A percentile compares a stretch with the other conserved stretches of the same genome.
phyloP scores from a whole-genome alignment of 208 protist species.

The Acanthamoeba lenticulata region DNA sequence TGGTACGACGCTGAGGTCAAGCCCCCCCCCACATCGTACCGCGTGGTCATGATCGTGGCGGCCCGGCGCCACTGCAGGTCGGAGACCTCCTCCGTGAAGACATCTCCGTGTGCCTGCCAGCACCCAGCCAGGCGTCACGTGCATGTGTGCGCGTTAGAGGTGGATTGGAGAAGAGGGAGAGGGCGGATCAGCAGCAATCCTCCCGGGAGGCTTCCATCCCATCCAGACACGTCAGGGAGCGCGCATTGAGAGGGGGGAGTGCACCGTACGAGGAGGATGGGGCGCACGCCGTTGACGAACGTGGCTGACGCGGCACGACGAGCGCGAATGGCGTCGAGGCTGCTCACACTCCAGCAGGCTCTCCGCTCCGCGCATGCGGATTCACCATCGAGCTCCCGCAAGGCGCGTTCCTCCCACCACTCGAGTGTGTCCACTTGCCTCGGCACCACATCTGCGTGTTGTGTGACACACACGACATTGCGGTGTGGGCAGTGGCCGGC shows the following conservation, averaged over 20 bases:
- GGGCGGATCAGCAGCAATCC: not conserved
- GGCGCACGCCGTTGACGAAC: not conserved
- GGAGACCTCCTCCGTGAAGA: not conserved
- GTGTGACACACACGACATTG: not conserved
- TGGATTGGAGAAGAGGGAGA: not conserved
- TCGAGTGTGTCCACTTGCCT: not conserved
- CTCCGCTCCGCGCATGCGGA: not conserved
- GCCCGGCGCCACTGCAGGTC: not conserved
- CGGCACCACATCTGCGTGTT: not conserved
- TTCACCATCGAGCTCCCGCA: conserved; percentile 4
- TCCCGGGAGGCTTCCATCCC: too few species aligned
- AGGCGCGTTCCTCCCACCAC: conserved; percentile 9
- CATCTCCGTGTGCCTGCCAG: not conserved
- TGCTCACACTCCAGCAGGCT: conserved; percentile 21
- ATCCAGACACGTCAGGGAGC: too few species aligned
- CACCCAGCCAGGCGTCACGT: too few species aligned
- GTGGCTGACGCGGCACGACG: not conserved
- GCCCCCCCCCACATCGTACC: not conserved
- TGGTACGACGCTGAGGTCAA: too few species aligned
- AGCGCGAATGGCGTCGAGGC: not conserved
- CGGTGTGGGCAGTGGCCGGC: not conserved
- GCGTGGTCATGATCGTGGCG: not conserved
- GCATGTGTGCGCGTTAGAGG: not conserved
- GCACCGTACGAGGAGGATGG: not conserved
- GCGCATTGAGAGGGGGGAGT: not conserved